Evolutionary conservation across 2,329 filamentous ascomycete genomes (phyloP), one percentile per base, ranked within the genome.

Genomic region (Fusarium verrucosum): DNA sequence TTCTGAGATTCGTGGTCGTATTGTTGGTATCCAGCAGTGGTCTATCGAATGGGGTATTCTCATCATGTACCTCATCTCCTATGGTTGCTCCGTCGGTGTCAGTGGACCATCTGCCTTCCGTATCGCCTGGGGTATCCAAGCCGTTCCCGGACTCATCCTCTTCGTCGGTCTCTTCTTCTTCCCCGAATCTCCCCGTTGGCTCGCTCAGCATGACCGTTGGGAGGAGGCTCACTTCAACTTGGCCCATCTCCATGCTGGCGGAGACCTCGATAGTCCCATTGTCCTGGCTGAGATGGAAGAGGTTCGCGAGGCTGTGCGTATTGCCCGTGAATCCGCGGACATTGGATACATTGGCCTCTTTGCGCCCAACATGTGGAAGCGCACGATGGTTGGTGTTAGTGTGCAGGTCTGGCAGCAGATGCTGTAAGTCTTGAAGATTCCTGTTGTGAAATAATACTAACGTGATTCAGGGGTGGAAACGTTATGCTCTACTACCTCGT

Each of bases 1-100:
- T 42, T 82, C 83, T 3, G 69, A 75, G 32, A 81, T 77, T 62
- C 83, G 89, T 62, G 89, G 89, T 16, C 83, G 87, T 38, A 81
- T 93, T 30, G 88, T 93, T 16, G 87, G 89, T 49, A 84, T 86
- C 38, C 89, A 92, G 74, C 90, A 92, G 74, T 89, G 89, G 81
- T 88, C 89, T 23, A 92, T 93, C 60, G 90, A 90, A 65, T 90
- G 76, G 75, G 76, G 76, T 63, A 89, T 89, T 65, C 72, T 89
- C 57, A 87, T 89, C 76, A 89, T 90, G 86, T 90, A 88, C 76
- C 88, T 87, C 65, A 85, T 90, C 73, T 85, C 83, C 8, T 88
- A 87, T 65, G 89, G 85, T 41, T 87, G 85, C 75, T 85, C 82
- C 38, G 84, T 82, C 65, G 50, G 52, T 38, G 82, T 90, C 51